Percentiles rank a stretch among this genome's conserved stretches.
Evolutionary conservation across 495 filamentous ascomycete genomes (phyloP).

Genomic region (Talaromyces proteolyticus): DNA sequence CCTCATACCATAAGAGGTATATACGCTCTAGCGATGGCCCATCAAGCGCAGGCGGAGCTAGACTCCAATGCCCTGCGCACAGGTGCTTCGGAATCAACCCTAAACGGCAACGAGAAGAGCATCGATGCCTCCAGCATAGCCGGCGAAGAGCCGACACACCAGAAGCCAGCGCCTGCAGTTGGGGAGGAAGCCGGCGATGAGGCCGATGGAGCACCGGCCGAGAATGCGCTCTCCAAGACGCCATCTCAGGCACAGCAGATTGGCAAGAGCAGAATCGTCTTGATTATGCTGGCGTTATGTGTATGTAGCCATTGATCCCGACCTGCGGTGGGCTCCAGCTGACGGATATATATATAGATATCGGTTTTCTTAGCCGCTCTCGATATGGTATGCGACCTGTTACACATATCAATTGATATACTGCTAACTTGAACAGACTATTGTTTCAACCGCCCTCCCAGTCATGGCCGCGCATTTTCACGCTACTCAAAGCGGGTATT

Average conservation of each 20-base stretch:
- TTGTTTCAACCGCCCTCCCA: slow-evolving; percentile 50
- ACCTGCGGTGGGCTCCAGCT: not conserved
- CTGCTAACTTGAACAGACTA: slow-evolving; percentile 28
- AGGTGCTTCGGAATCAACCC: too few relatives aligned
- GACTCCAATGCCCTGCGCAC: too few relatives aligned
- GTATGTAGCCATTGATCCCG: slow-evolving; percentile 27
- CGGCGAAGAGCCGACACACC: too few relatives aligned
- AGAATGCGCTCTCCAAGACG: slow-evolving; percentile 1
- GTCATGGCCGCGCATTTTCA: slow-evolving; percentile 59
- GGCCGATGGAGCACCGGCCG: not conserved
- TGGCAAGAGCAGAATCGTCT: slow-evolving; percentile 40
- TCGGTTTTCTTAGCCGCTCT: slow-evolving; percentile 48
- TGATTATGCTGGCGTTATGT: slow-evolving; percentile 47
- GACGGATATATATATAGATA: slow-evolving; percentile 24
- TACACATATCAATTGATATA: not conserved
- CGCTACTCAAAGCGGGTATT: slow-evolving; percentile 59
- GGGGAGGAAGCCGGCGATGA: not conserved
- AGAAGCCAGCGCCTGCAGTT: too few relatives aligned
- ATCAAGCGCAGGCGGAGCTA: too few relatives aligned
- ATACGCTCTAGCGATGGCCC: too few relatives aligned
- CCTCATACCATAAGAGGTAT: too few relatives aligned
- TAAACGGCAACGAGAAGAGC: too few relatives aligned
- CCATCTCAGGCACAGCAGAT: slow-evolving; percentile 36
- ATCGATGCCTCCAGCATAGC: too few relatives aligned
- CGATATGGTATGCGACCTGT: slow-evolving; percentile 35